Evolutionary conservation across 2,329 filamentous ascomycete genomes (phyloP).

Genomic region (Penicillium crustosum): DNA sequence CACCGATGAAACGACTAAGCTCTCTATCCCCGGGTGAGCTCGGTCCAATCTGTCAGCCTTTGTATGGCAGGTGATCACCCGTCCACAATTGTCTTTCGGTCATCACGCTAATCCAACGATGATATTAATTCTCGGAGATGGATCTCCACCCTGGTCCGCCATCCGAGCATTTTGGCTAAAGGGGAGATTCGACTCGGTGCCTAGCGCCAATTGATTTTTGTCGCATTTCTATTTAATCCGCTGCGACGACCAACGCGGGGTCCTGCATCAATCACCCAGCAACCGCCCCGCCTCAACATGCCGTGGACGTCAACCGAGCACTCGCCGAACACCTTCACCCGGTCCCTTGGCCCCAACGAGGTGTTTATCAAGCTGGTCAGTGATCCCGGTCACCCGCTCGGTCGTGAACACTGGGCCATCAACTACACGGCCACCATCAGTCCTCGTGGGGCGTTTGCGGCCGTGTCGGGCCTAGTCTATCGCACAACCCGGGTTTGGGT

Average conservation of each 20-base stretch:
- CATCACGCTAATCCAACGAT: background rate
- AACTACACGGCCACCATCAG: constrained; percentile 23
- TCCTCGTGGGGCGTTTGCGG: constrained; percentile 3
- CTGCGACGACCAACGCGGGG: background rate
- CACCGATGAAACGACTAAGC: background rate
- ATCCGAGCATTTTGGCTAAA: background rate
- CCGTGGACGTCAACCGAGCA: background rate
- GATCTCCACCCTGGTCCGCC: background rate
- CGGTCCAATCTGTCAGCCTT: background rate
- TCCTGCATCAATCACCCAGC: background rate
- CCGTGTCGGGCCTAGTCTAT: background rate
- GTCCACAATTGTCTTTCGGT: background rate
- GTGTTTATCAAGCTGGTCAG: constrained; percentile 33
- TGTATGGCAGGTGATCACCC: background rate
- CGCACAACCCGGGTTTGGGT: no score
- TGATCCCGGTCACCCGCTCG: constrained; percentile 26
- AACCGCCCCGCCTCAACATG: background rate
- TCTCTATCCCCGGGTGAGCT: background rate
- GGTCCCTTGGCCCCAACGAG: constrained; percentile 22
- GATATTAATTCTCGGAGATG: background rate
- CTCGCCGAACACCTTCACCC: constrained; percentile 9
- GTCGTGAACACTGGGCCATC: constrained; percentile 37
- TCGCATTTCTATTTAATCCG: background rate
- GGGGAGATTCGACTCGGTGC: background rate
- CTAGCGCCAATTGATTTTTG: background rate